A percentile compares a stretch with the other conserved stretches of the same genome.
Conservation (phyloP, 345 rosid genomes). For the Pugionium dolabratum region DNA sequence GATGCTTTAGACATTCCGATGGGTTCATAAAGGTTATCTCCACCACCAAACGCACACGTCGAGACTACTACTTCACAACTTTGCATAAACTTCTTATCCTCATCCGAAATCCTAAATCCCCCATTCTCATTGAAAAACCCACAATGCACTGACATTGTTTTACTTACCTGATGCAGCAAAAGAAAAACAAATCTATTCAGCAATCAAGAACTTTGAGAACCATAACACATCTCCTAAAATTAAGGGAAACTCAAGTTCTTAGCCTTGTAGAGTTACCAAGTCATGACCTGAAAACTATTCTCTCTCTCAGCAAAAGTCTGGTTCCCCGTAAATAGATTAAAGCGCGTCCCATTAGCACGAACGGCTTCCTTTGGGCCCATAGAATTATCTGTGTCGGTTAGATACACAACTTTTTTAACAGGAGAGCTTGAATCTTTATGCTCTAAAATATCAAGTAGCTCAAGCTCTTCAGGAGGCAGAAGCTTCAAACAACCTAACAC, state of each 20-base stretch:
- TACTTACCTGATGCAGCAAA: conserved; percentile 63
- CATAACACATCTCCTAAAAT: not conserved
- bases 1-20: conserved; percentile 79
- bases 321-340: conserved; percentile 72
- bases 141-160: conserved; percentile 65
- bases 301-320: conserved; percentile 72
- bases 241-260: conserved; percentile 3
- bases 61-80: conserved; percentile 69
- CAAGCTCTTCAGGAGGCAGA: conserved; percentile 62
- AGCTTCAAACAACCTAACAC: conserved; percentile 76
- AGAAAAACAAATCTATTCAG: conserved; percentile 8
- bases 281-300: conserved; percentile 67
- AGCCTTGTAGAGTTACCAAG: conserved; percentile 24
- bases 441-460: conserved; percentile 53
- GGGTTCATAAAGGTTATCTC: conserved; percentile 90
- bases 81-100: conserved; percentile 66
- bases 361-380: conserved; percentile 33
- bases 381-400: conserved; percentile 43
- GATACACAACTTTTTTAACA: conserved; percentile 55
- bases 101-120: conserved; percentile 65
- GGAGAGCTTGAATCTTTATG: conserved; percentile 45
- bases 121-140: conserved; percentile 83
- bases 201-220: conserved; percentile 2
- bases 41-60: conserved; percentile 97
- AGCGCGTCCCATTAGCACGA: conserved; percentile 46